Evolutionary conservation across 2,329 filamentous ascomycete genomes (phyloP), one percentile per base, ranked within the genome.

Genomic region (Neonectria sp.): DNA sequence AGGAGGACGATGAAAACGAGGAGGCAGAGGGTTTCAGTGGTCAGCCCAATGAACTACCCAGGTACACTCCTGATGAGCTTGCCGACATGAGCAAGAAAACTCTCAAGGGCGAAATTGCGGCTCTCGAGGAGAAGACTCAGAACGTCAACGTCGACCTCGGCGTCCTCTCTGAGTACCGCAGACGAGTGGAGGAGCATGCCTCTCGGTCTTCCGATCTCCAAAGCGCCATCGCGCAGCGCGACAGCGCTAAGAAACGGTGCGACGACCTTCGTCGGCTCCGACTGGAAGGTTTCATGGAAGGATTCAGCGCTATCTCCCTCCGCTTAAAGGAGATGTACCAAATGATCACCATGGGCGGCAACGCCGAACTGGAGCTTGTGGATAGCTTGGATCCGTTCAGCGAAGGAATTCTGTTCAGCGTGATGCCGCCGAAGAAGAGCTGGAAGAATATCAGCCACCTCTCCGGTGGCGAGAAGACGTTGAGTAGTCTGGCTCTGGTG

Each of bases 281-380:
- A 33, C 86, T 98, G 8, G 95, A 98, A 75, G 95, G 96, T 40
- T 99, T 99, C 88, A 98, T 98, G 95, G 94, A 97, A 79, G 96
- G 97, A 45, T 98, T 99, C 84, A 92, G 92, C 76, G 92, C 90
- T 69, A 99, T 99, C 81, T 98, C 95, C 1, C 86, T 98, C 27
- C 93, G 95, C 1, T 87, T 99, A 52, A 99, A 99, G 85, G 96
- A 99, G 79, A 99, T 99, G 96, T 99, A 99, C 83, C 96, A 99
- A 80, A 98, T 99, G 95, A 99, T 99, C 80, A 99, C 96, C 25
- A 98, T 99, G 95, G 96, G 96, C 68, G 96, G 96, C 63, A 99
- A 99, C 76, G 96, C 96, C 0, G 96, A 99, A 83, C 89, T 99
- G 13, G 97, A 99, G 81, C 90, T 99, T 27, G 96, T 99, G 46